Evolutionary conservation across 306 rosid genomes (phyloP).

Genomic region (Neltuma alba): DNA sequence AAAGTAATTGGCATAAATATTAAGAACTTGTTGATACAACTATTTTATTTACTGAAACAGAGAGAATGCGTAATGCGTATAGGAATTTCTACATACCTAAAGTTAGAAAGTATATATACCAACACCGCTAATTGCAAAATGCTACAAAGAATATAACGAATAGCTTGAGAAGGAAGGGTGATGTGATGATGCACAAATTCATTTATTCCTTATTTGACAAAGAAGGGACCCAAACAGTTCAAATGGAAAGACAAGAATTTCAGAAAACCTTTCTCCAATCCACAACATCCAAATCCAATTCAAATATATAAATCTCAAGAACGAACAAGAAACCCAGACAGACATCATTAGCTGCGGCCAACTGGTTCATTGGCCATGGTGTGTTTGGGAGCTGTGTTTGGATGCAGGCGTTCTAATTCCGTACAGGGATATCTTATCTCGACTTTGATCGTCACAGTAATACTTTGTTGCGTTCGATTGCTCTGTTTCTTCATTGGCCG

Average conservation of each 20-base stretch:
- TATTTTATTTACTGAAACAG: background rate
- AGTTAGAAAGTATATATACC: background rate
- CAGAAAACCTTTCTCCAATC: background rate
- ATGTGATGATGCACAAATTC: constrained; percentile 40
- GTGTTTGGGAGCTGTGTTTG: constrained; percentile 50
- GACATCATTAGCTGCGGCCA: background rate
- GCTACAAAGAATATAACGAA: background rate
- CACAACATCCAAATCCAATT: background rate
- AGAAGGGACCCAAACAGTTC: constrained; percentile 22
- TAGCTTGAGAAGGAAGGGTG: background rate
- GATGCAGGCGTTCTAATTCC: constrained; percentile 48
- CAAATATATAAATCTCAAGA: background rate
- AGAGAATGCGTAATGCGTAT: background rate
- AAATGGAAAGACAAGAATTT: constrained; percentile 38
- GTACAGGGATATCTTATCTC: constrained; percentile 41
- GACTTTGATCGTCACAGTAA: constrained; percentile 33
- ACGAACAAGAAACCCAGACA: background rate
- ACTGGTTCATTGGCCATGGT: constrained; percentile 24
- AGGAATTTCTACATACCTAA: background rate
- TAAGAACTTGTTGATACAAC: no score
- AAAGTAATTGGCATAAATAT: background rate
- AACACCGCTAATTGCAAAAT: background rate
- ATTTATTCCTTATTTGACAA: constrained; percentile 42
- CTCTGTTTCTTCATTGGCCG: constrained; percentile 37
- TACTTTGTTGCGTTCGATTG: constrained; percentile 43